Evolutionary conservation across 2,329 filamentous ascomycete genomes (phyloP).

Genomic region (Pochonia chlamydosporia): DNA sequence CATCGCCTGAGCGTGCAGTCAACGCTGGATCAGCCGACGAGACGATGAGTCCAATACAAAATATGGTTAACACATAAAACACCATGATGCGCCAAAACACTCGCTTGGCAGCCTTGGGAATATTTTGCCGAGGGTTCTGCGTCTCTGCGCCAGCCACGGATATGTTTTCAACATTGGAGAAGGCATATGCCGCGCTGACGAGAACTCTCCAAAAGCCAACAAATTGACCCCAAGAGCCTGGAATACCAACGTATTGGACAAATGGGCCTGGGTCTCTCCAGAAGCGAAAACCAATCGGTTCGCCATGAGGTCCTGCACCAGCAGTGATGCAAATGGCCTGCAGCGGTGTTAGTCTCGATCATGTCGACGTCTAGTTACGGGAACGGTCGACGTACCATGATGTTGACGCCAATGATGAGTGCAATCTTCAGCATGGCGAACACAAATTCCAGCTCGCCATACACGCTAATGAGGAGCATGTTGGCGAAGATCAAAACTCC

Average conservation of each 20-base stretch:
- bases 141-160: constrained; percentile 42
- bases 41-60: constrained; percentile 46
- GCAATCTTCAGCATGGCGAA: constrained; percentile 52
- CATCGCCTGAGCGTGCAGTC: constrained; percentile 28
- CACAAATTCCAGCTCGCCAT: constrained; percentile 54
- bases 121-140: constrained; percentile 38
- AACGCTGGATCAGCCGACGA: constrained; percentile 29
- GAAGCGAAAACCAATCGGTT: constrained; percentile 56
- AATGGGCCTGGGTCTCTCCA: constrained; percentile 54
- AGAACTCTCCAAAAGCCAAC: constrained; percentile 33
- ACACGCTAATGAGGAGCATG: constrained; percentile 52
- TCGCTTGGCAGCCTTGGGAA: constrained; percentile 46
- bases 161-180: constrained; percentile 46
- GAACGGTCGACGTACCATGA: constrained; percentile 46
- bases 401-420: constrained; percentile 57
- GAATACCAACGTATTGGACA: constrained; percentile 37
- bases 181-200: constrained; percentile 36
- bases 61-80: constrained; percentile 47
- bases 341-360: not conserved
- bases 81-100: constrained; percentile 49
- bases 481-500: constrained; percentile 45
- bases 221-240: constrained; percentile 45
- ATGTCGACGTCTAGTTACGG: too few relatives aligned
- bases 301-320: constrained; percentile 25
- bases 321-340: constrained; percentile 10